Percentiles rank a stretch among this genome's conserved stretches.
phyloP scores from a whole-genome alignment of 768 basidiomycete genomes.

The Rhizopogon sp. region DNA sequence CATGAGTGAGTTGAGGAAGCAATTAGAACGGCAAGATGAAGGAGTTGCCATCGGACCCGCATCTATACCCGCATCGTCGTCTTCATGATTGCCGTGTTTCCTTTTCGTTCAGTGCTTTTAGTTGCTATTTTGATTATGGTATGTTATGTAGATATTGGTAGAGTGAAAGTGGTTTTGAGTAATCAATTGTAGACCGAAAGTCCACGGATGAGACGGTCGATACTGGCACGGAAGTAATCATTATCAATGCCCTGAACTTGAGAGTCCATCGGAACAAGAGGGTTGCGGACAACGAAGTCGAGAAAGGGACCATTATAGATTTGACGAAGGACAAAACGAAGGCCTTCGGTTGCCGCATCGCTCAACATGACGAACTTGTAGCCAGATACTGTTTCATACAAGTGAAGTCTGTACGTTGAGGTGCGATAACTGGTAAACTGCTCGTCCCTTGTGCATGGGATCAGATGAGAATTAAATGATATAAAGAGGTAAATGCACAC shows the following conservation, averaged over 20 bases:
- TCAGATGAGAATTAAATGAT: not conserved
- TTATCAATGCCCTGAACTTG: constrained; percentile 85
- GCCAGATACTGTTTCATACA: constrained; percentile 86
- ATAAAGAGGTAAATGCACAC: constrained; percentile 34
- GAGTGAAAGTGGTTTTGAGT: not conserved
- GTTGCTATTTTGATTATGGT: constrained; percentile 5
- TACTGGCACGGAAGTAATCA: constrained; percentile 79
- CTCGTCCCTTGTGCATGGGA: constrained; percentile 61
- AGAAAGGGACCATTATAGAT: constrained; percentile 93
- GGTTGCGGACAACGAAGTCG: constrained; percentile 92
- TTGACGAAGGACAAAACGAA: constrained; percentile 79
- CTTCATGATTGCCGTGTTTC: constrained; percentile 8
- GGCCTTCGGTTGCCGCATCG: constrained; percentile 78
- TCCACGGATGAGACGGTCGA: constrained; percentile 71
- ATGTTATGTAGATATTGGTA: constrained; percentile 14
- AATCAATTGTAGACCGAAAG: constrained; percentile 38
- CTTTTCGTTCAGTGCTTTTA: constrained; percentile 7
- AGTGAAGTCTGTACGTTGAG: constrained; percentile 87
- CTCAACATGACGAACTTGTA: constrained; percentile 96
- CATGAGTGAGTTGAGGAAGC: constrained; percentile 78
- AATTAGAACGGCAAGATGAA: constrained; percentile 60
- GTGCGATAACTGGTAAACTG: constrained; percentile 89
- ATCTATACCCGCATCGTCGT: not conserved
- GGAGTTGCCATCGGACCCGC: constrained; percentile 6
- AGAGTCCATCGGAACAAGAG: constrained; percentile 80